Evolutionary conservation across 2,329 filamentous ascomycete species (phyloP).

Genomic region (Penicillium sp.): DNA sequence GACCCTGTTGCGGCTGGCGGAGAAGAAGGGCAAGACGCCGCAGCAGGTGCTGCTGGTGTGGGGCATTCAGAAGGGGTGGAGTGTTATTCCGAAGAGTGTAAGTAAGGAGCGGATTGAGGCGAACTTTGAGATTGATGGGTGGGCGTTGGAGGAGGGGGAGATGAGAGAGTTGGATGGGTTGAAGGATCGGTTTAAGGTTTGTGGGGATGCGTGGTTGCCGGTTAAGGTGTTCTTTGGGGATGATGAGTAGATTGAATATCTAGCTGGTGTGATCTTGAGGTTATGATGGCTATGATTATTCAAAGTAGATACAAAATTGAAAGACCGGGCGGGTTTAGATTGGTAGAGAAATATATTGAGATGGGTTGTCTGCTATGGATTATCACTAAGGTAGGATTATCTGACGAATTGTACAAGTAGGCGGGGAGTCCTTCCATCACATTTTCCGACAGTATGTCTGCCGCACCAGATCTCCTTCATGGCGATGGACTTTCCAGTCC

Average conservation of each 20-base stretch:
- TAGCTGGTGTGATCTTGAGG: too few relatives aligned
- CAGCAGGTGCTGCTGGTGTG: slow-evolving; percentile 64
- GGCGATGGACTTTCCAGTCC: too few relatives aligned
- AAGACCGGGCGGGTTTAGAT: too few relatives aligned
- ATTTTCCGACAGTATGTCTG: too few relatives aligned
- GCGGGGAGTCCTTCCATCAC: too few relatives aligned
- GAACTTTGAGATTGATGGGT: slow-evolving; percentile 77
- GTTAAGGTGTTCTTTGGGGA: slow-evolving; percentile 81
- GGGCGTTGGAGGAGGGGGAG: slow-evolving; percentile 72
- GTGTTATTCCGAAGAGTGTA: slow-evolving; percentile 83
- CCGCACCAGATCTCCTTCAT: too few relatives aligned
- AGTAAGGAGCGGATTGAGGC: slow-evolving; percentile 70
- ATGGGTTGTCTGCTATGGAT: too few relatives aligned
- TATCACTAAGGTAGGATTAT: too few relatives aligned
- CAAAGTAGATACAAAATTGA: neutral
- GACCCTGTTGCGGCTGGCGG: slow-evolving; percentile 53
- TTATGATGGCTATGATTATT: neutral
- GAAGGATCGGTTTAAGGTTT: slow-evolving; percentile 79
- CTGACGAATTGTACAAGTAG: too few relatives aligned
- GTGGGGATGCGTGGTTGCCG: slow-evolving; percentile 69
- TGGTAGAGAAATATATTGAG: too few relatives aligned
- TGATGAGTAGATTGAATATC: slow-evolving; percentile 61
- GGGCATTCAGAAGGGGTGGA: slow-evolving; percentile 79
- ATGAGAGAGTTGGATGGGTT: slow-evolving; percentile 67
- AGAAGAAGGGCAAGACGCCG: slow-evolving; percentile 58